Percentiles rank a stretch among this genome's conserved stretches.
Conservation (phyloP, 805 yeast genomes). For the Lipomyces yamadae region DNA sequence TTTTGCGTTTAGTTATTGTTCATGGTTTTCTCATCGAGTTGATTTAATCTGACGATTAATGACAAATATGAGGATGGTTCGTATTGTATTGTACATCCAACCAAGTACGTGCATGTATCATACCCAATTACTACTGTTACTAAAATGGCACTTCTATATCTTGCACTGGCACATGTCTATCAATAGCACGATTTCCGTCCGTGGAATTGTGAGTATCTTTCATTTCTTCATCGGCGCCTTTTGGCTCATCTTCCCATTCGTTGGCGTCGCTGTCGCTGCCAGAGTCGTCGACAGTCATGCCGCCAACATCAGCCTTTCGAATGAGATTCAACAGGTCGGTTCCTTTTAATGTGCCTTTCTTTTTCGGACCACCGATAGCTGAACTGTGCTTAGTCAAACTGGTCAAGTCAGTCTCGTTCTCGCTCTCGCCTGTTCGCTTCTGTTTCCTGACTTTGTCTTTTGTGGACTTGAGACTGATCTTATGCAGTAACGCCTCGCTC, state of each 20-base stretch:
- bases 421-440: constrained; percentile 29
- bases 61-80: neutral
- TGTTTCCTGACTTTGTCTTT: constrained; percentile 25
- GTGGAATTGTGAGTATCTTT: constrained; percentile 29
- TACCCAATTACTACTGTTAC: neutral
- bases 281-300: constrained; percentile 25
- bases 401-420: constrained; percentile 14
- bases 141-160: neutral
- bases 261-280: constrained; percentile 13
- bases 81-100: neutral
- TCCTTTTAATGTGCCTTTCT: neutral
- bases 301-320: constrained; percentile 17
- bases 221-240: constrained; percentile 23
- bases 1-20: neutral
- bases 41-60: neutral
- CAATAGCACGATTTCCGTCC: neutral
- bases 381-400: neutral
- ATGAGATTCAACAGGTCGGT: constrained; percentile 15
- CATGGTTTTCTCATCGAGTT: neutral
- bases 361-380: neutral
- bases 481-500: constrained; percentile 1
- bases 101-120: neutral
- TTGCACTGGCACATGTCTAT: neutral
- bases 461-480: neutral
- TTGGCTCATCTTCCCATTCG: constrained; percentile 31